Base-by-base conservation (phyloP, 495 filamentous ascomycete genomes). In the Gamarada debralockiae region DNA sequence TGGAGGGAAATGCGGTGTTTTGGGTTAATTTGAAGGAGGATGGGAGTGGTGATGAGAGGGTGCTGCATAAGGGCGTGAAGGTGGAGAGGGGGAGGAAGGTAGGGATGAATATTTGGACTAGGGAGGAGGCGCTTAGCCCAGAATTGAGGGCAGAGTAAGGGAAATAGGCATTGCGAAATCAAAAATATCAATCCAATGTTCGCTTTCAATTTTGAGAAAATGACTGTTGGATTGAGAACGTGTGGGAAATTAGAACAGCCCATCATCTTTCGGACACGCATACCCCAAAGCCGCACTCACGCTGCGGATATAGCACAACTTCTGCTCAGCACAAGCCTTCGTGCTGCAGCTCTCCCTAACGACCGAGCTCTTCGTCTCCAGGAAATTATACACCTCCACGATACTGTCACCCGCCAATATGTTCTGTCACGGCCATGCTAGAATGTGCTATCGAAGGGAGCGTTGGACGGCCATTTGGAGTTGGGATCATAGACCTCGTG, bases 51-150 rank as follows among this genome's bases (percentile, higher is more conserved):
- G 83, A 87, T 66, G 6, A 15, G 14, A 15, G 81, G 66, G 84
- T 78, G 29, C 75, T 86, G 67, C 87, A 91, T 73, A 84, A 84
- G 5, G 84, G 84, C 27, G 61, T 86, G 61, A 84, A 85, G 31
- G 84, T 90, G 6, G 77, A 72, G 34, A 71, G 68, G 50, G 87
- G 87, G 21, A 76, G 67, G 47, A 91, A 91, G 74, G 76, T 89
- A 46, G 87, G 86, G n/a, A 76, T 91, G 81, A 91, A 91, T 71
- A 86, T 90, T 60, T 91, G 86, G 86, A 84, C 74, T 9, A 66
- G 57, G 24, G 27, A 29, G 27, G 27, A 29, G 27, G 27, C n/a
- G n/a, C n/a, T n/a, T n/a, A n/a, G n/a, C n/a, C n/a, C n/a, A n/a
- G n/a, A n/a, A n/a, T n/a, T n/a, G n/a, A n/a, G n/a, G n/a, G n/a